Conservation (phyloP, 768 basidiomycete genomes). For the Lenzites betulinus region DNA sequence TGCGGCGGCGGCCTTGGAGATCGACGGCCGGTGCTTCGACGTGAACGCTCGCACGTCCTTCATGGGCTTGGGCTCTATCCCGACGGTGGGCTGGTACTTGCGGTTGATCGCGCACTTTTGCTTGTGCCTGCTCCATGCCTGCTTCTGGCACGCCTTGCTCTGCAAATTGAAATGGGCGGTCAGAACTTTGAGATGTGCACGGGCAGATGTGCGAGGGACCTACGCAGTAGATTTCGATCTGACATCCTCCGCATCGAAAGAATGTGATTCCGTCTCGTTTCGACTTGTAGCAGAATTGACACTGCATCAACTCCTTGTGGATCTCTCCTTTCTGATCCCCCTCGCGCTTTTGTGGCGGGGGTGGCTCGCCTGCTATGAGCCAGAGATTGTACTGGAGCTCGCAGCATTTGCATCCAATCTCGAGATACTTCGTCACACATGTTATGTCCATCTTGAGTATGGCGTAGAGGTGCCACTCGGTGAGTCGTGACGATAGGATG, state of each 20-base stretch:
- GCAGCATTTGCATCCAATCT: slow-evolving; percentile 8
- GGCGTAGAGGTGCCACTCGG: too few species aligned
- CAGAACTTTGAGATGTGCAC: neutral
- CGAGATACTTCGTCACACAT: neutral
- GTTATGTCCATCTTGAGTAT: slow-evolving; percentile 6
- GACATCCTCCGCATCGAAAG: slow-evolving; percentile 14
- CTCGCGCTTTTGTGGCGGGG: slow-evolving; percentile 1
- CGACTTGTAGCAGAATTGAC: slow-evolving; percentile 22
- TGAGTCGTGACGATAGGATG: too few species aligned
- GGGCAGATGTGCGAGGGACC: neutral
- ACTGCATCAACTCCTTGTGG: slow-evolving; percentile 14
- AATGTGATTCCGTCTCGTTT: slow-evolving; percentile 8
- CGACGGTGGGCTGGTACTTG: slow-evolving; percentile 3
- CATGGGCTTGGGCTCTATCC: slow-evolving; percentile 2
- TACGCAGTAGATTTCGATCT: slow-evolving; percentile 23
- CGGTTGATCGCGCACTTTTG: slow-evolving; percentile 19
- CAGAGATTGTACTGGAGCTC: slow-evolving; percentile 8
- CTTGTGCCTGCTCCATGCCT: slow-evolving; percentile 22
- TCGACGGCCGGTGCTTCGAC: slow-evolving; percentile 22
- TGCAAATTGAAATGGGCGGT: too few species aligned
- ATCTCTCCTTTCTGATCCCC: slow-evolving; percentile 7
- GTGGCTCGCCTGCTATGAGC: neutral
- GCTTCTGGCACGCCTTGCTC: slow-evolving; percentile 24
- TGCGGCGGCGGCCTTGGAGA: slow-evolving; percentile 16
- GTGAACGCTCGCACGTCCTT: slow-evolving; percentile 23